A percentile compares a stretch with the other conserved stretches of the same genome.
Conservation (phyloP, 768 basidiomycete species). For the Tricholoma flavovirens region DNA sequence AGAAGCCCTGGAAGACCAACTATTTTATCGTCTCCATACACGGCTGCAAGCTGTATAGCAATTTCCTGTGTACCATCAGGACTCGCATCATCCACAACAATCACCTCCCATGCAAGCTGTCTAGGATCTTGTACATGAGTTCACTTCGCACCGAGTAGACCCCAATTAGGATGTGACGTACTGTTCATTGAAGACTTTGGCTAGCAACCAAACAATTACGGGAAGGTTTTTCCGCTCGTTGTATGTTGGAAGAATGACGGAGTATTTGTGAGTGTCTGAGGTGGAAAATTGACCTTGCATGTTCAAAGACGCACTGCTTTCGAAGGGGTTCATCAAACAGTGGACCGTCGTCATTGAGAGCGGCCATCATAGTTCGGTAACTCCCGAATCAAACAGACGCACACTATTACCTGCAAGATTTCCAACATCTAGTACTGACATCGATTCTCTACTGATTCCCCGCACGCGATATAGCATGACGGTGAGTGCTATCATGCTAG, state of each 20-base stretch:
- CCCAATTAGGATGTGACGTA: constrained; percentile 30
- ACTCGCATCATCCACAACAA: constrained; percentile 88
- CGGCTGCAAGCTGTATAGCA: constrained; percentile 66
- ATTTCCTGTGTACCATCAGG: constrained; percentile 92
- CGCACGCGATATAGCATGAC: constrained; percentile 29
- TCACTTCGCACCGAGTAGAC: constrained; percentile 1
- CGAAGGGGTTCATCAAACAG: constrained; percentile 60
- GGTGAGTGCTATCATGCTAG: constrained; percentile 18
- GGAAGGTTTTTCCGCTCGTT: constrained; percentile 92
- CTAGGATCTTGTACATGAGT: constrained; percentile 30
- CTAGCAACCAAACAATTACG: constrained; percentile 81
- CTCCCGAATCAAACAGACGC: constrained; percentile 16
- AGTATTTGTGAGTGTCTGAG: constrained; percentile 70
- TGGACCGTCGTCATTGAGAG: constrained; percentile 4
- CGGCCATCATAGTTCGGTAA: constrained; percentile 2
- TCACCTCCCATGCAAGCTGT: constrained; percentile 77
- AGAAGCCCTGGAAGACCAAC: constrained; percentile 31
- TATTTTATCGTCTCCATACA: constrained; percentile 83
- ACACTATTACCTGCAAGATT: constrained; percentile 11
- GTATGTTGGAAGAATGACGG: constrained; percentile 90
- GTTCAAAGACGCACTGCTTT: constrained; percentile 45
- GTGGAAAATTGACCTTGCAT: constrained; percentile 61
- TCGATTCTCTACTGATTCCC: constrained; percentile 23
- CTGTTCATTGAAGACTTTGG: constrained; percentile 72
- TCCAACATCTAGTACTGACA: constrained; percentile 15